A percentile compares a stretch with the other conserved stretches of the same genome.
Evolutionary conservation across 225 moss, liverwort and hornwort species (phyloP).

Genomic region (Physcomitrium patens): DNA sequence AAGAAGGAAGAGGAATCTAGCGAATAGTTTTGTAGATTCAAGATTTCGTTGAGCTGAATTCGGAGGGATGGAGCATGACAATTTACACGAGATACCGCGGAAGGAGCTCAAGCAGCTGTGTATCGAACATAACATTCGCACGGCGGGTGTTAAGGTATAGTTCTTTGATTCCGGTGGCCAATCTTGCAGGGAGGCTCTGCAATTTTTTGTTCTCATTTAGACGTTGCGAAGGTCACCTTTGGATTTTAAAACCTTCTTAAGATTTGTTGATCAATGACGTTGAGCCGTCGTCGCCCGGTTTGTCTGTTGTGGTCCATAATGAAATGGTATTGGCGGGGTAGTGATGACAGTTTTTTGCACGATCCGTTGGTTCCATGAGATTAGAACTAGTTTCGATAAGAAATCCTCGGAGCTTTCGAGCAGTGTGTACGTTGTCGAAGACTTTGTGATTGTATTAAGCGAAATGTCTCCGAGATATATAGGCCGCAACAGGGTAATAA

Average conservation of each 20-base stretch:
- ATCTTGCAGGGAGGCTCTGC: not conserved
- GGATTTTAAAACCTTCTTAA: not conserved
- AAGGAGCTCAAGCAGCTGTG: slow-evolving; percentile 57
- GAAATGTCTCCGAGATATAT: too few species aligned
- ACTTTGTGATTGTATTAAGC: not conserved
- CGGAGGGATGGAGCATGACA: slow-evolving; percentile 40
- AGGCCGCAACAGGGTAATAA: too few species aligned
- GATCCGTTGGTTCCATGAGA: slow-evolving; percentile 1
- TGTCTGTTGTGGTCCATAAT: not conserved
- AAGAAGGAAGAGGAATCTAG: not conserved
- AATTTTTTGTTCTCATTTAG: not conserved
- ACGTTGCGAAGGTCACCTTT: not conserved
- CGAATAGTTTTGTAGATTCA: not conserved
- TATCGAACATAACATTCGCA: slow-evolving; percentile 42
- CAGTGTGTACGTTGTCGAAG: not conserved
- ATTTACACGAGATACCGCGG: slow-evolving; percentile 43
- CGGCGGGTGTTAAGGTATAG: slow-evolving; percentile 53
- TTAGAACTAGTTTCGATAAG: not conserved
- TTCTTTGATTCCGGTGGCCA: slow-evolving; percentile 24
- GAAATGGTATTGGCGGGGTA: not conserved
- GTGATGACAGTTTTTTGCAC: slow-evolving; percentile 15
- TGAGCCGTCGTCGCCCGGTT: not conserved
- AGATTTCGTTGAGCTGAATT: not conserved
- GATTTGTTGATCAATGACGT: slow-evolving; percentile 15
- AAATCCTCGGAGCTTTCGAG: not conserved